These are phyloP conservation scores for Pichia sp. DNA, from an alignment of 1,139 yeast species.

Conservation along the genomic window DNA sequence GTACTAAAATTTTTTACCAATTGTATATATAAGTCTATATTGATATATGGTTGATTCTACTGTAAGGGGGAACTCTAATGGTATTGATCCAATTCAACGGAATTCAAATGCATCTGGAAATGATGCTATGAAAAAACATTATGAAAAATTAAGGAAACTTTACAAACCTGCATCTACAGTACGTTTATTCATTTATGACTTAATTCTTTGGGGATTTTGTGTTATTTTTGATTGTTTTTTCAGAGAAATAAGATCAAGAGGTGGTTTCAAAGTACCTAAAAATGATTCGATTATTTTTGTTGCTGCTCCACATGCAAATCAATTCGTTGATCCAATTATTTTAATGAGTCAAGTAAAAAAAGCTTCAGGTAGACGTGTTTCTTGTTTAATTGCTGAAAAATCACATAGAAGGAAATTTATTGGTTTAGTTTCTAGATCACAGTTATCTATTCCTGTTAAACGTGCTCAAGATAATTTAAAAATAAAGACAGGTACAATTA, in stretches of 20 bases:
- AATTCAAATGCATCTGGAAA: not conserved
- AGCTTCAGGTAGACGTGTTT: constrained; percentile 67
- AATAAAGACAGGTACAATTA: constrained; percentile 27
- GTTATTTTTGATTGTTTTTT: constrained; percentile 49
- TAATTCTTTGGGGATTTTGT: constrained; percentile 32
- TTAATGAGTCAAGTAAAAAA: constrained; percentile 75
- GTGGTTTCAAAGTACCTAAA: constrained; percentile 80
- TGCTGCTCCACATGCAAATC: constrained; percentile 97
- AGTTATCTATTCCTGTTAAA: constrained; percentile 80
- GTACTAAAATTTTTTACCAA: too few relatives aligned
- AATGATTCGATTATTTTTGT: constrained; percentile 87
- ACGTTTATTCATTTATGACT: constrained; percentile 31
- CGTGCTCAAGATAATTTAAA: constrained; percentile 82
- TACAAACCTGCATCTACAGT: constrained; percentile 24
- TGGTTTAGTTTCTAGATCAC: constrained; percentile 69
- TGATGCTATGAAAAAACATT: constrained; percentile 7
- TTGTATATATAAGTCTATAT: too few relatives aligned
- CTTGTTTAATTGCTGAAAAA: constrained; percentile 82
- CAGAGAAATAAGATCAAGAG: constrained; percentile 83
- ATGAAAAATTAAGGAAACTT: constrained; percentile 13
- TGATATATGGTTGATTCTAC: too few relatives aligned
- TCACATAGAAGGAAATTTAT: constrained; percentile 63
- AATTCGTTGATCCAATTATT: constrained; percentile 86
- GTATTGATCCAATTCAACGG: too few relatives aligned
- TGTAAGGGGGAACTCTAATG: too few relatives aligned